Base-by-base conservation (phyloP, 2,329 filamentous ascomycete genomes). In the Fusarium luffae region DNA sequence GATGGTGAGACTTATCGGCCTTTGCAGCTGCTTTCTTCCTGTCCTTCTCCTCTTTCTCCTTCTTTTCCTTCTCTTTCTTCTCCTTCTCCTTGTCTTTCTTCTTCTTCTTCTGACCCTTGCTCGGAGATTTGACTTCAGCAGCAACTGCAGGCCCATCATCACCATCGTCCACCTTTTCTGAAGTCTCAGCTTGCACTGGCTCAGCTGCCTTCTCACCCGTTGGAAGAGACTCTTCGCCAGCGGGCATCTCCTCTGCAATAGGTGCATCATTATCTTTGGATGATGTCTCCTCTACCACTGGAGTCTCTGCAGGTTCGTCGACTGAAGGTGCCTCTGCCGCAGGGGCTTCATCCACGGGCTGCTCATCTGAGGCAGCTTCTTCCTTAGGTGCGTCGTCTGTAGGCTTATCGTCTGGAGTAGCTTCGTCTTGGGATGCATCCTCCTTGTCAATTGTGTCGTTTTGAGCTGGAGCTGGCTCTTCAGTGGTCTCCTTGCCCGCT, bases 41-140 rank as follows among this genome's bases (percentile, higher is more conserved):
- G 47, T 72, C 61, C 30, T 66, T 58, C 12, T 52, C 54, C 27
- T 63, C 49, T 21, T 54, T 60, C 16, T 72, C 63, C 10, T 70
- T 64, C 63, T 73, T 59, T 12, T 64, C 28, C 43, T 69, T 68
- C n/a, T 60, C 42, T 30, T 70, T 68, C 48, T 69, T 46, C 40
- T 73, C 56, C 21, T 64, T 43, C 18, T 70, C 37, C 9, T 90
- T 90, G 48, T 70, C 54, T 44, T 74, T 70, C n/a, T 72, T 63
- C 55, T 71, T 73, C 50, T 66, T 67, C 44, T 71, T 73, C n/a
- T 58, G 43, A 14, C 52, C 73, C 56, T 74, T 76, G n/a, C n/a
- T 57, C 44, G 63, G 68, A 42, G 49, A 7, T 50, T 72, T 75
- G 18, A 47, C 56, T 32, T 59, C 56, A 40, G 46, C 16, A 10